A percentile compares a stretch with the other conserved stretches of the same genome.
Conservation (phyloP, 164 flowering plant genomes). For the Annona squamosa region DNA sequence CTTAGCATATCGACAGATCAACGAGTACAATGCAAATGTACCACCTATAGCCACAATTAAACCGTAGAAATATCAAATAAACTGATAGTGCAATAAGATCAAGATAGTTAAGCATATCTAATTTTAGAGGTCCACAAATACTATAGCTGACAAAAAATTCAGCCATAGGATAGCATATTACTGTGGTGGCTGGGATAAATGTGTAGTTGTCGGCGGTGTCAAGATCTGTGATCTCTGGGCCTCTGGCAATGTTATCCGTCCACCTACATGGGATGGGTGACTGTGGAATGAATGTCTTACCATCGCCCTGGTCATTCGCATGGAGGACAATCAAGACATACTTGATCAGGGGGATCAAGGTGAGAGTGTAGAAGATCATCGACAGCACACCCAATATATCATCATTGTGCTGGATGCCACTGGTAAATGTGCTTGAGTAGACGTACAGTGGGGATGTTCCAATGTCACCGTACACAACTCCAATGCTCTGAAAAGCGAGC, state of each 20-base stretch:
- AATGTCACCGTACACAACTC: conserved; percentile 72
- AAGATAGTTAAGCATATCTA: too few species aligned
- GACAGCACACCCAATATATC: conserved; percentile 69
- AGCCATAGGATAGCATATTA: too few species aligned
- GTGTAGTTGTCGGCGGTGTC: too few species aligned
- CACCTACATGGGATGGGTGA: too few species aligned
- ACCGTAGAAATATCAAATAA: background rate
- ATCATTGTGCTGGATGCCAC: conserved; percentile 44
- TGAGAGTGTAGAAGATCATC: conserved; percentile 59
- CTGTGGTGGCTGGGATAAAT: too few species aligned
- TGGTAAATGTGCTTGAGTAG: conserved; percentile 48
- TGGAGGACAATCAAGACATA: conserved; percentile 66
- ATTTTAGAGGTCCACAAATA: too few species aligned
- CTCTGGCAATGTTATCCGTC: too few species aligned
- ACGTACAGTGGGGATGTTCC: conserved; percentile 85
- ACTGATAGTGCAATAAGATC: too few species aligned
- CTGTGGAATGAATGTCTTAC: conserved; percentile 22
- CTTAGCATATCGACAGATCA: conserved; percentile 24
- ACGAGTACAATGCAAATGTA: conserved; percentile 26
- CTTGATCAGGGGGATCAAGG: conserved; percentile 58
- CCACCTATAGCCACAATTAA: conserved; percentile 15
- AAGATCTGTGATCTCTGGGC: too few species aligned
- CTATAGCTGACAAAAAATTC: too few species aligned
- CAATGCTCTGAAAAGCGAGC: conserved; percentile 73
- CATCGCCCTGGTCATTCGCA: conserved; percentile 81